Evolutionary conservation across 176 grass and related monocot genomes (phyloP), one percentile per base, ranked within the genome.

Genomic region (Avena eriantha): DNA sequence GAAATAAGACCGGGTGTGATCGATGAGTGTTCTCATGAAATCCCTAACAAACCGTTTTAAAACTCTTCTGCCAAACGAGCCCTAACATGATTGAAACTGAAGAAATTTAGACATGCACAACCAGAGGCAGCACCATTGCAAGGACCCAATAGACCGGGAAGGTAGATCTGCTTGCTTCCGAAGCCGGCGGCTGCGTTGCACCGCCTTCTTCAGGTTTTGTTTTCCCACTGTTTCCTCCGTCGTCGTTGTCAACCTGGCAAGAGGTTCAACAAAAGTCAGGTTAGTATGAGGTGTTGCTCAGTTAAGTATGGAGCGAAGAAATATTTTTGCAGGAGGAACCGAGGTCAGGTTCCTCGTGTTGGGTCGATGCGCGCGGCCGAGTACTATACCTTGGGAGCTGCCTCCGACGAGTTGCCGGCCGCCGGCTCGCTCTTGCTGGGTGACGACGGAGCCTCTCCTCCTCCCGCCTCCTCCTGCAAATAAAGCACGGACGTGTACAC

Each of bases 331-430:
- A 1, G 0, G 12, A 3, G 26, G 33, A 54, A 55, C 16, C 10
- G 1, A 21, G 29, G 22, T 49, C 13, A 9, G 5, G 6, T 49
- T 74, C 11, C 1, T 26, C 7, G 70, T 7, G 5, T 48, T 8
- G n/a, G 10, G 2, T 17, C 24, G 3, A 51, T 64, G 56, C 12
- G 48, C 48, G 48, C 12, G 53, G 34, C 8, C 53, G 17, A 24
- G 14, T 56, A 56, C 48, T 11, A 33, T 85, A 89, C 88, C 77
- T 58, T 18, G 22, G 77, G 17, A 67, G 56, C 76, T 34, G 69
- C 17, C 77, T 85, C 59, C 19, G 77, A 80, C 19, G 80, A 88
- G 8, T 56, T 64, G 12, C 41, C 53, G 15, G 49, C 45, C 54
- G 7, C 41, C 17, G 17, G 17, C 1, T 14, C 39, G 55, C 35